Evolutionary conservation across 805 yeast species (phyloP), one percentile per base, ranked within the genome.

Genomic region (Cyberlindnera mycetangii): DNA sequence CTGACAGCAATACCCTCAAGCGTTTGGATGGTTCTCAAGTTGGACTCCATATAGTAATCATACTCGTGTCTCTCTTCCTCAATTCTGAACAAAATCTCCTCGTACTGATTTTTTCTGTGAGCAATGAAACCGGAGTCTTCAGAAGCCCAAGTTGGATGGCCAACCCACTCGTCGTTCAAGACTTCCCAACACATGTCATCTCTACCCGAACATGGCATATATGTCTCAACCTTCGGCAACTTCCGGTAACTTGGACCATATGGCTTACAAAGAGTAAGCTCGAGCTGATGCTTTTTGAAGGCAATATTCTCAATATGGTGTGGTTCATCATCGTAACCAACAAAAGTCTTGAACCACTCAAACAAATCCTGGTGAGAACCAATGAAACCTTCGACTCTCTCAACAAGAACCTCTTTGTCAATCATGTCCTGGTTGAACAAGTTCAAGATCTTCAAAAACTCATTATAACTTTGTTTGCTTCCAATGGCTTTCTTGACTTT

Each of bases 111-210:
- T 67, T 93, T 93, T 53, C 98, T 80, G 65, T 93, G 99, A n/a
- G 99, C 97, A 62, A 93, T 90, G 58, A 92, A 93, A 0, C 99
- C 99, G 11, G 97, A 87, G 65, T 93, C 99, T 65, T 93, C 99
- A 0, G 98, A 92, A 4, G 98, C 99, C 99, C 99, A 93, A n/a
- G 96, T 95, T 18, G 99, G 99, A 66, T 93, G 98, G 7, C 97
- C 97, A 28, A 93, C 98, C 97, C 98, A 93, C 66, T 92, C 98
- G 64, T 93, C 99, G 65, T 93, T 93, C 56, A 93, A 75, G 14
- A 93, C 97, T 60, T 92, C 97, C 97, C 97, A 92, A 64, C 99
- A 93, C 90, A 93, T 86, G 57, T 92, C 98, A 66, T 93, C 99
- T 58, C 99, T 81, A 15, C 99, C 99, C 9, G 96, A 86, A 58